A percentile compares a stretch with the other conserved stretches of the same genome.
Evolutionary conservation across 73 alveolate genomes (phyloP).

Genomic region (Paramecium primaurelia): DNA sequence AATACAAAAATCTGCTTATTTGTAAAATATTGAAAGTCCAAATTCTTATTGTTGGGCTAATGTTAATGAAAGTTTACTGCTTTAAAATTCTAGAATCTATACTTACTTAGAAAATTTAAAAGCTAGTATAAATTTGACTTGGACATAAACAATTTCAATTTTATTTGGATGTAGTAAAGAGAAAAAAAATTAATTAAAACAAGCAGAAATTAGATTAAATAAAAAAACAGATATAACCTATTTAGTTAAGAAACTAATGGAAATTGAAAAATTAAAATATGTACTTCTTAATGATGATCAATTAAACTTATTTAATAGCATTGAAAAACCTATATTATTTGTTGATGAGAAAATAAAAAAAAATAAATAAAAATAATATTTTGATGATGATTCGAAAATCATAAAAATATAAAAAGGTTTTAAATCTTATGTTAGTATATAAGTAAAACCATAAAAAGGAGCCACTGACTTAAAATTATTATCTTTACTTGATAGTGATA

Average conservation of each 20-base stretch:
- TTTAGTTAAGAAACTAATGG: not conserved
- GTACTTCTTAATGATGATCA: not conserved
- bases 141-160: not conserved
- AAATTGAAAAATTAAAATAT: slow-evolving; percentile 2
- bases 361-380: not conserved
- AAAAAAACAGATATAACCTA: not conserved
- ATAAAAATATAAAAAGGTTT: not conserved
- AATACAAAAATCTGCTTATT: not conserved
- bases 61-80: not conserved
- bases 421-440: not conserved
- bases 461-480: not conserved
- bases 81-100: not conserved
- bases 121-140: not conserved
- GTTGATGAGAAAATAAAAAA: not conserved
- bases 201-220: not conserved
- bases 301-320: not conserved
- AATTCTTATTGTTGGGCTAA: not conserved
- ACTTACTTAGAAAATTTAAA: not conserved
- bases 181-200: not conserved
- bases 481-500: not conserved
- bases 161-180: not conserved
- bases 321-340: not conserved
- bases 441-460: not conserved
- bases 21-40: not conserved
- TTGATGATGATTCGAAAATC: not conserved